These are phyloP conservation scores for Tanacetum coccineum DNA, from an alignment of 129 eudicot genomes.

Conservation along the genomic window DNA sequence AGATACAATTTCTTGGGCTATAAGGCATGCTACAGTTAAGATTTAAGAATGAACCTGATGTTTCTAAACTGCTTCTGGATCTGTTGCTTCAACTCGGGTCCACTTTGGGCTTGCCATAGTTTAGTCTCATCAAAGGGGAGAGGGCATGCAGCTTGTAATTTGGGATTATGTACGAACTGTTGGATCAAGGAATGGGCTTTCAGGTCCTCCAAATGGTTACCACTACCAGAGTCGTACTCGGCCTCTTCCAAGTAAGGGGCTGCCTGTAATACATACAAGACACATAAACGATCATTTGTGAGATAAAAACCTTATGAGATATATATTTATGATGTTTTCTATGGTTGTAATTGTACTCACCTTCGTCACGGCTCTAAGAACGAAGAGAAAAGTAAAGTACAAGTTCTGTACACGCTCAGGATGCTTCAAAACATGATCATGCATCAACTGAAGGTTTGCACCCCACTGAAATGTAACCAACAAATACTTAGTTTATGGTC, in stretches of 20 bases:
- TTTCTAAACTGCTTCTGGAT: slow-evolving; percentile 81
- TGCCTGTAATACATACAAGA: slow-evolving; percentile 46
- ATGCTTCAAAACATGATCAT: slow-evolving; percentile 86
- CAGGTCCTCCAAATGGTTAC: slow-evolving; percentile 76
- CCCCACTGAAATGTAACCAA: slow-evolving; percentile 84
- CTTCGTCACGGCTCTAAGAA: slow-evolving; percentile 93
- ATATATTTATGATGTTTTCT: neutral
- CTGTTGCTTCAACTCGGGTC: slow-evolving; percentile 84
- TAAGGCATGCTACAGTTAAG: no score
- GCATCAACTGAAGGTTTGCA: slow-evolving; percentile 63
- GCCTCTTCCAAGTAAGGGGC: slow-evolving; percentile 84
- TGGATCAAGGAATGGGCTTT: slow-evolving; percentile 78
- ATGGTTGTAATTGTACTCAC: slow-evolving; percentile 40
- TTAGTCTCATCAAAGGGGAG: slow-evolving; percentile 92
- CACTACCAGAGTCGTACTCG: slow-evolving; percentile 58
- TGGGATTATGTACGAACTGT: slow-evolving; percentile 67
- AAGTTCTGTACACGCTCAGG: slow-evolving; percentile 87
- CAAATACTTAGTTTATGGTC: slow-evolving; percentile 19
- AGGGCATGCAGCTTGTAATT: slow-evolving; percentile 87
- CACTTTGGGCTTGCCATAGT: slow-evolving; percentile 89
- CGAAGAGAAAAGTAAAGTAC: slow-evolving; percentile 90
- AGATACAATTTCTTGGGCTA: no score
- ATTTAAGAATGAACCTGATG: slow-evolving; percentile 53
- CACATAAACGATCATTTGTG: slow-evolving; percentile 1
- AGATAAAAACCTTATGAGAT: slow-evolving; percentile 2